These are phyloP conservation scores for Acanthamoeba healyi DNA, from an alignment of 208 protist genomes.

Conservation along the genomic window DNA sequence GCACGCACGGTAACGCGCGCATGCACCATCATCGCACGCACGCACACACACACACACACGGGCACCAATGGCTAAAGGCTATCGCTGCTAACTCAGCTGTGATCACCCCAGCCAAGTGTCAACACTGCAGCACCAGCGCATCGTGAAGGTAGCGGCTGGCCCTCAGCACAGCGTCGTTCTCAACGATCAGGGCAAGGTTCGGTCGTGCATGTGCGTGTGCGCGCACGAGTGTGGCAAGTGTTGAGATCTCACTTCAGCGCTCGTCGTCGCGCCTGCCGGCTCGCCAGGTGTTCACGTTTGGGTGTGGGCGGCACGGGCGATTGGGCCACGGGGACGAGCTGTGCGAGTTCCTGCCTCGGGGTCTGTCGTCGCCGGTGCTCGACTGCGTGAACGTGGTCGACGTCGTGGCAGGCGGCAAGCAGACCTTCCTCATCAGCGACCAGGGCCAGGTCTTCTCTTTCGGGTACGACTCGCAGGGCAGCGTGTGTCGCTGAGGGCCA, in stretches of 20 bases:
- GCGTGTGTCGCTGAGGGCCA: too few relatives aligned
- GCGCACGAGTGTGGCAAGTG: too few relatives aligned
- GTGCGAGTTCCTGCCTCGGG: slow-evolving; percentile 6
- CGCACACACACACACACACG: not conserved
- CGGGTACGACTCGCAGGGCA: not conserved
- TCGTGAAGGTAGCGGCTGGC: slow-evolving; percentile 9
- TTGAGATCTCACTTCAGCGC: not conserved
- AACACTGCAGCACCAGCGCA: not conserved
- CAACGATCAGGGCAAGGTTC: not conserved
- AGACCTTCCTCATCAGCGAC: slow-evolving; percentile 47
- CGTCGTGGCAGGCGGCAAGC: slow-evolving; percentile 21
- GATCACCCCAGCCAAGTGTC: slow-evolving; percentile 21
- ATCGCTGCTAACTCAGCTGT: too few relatives aligned
- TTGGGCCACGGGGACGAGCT: slow-evolving; percentile 31
- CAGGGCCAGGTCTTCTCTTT: slow-evolving; percentile 12
- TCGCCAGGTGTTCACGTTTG: slow-evolving; percentile 8
- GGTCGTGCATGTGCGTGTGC: too few relatives aligned
- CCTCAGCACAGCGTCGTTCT: slow-evolving; percentile 9
- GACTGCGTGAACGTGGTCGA: slow-evolving; percentile 3
- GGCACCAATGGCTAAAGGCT: too few relatives aligned
- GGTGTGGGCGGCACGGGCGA: not conserved
- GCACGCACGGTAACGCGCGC: too few relatives aligned
- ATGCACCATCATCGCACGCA: not conserved
- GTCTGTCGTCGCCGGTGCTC: not conserved
- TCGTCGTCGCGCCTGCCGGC: not conserved